phyloP scores from a whole-genome alignment of 495 filamentous ascomycete species.

The Penicillium malachiteum region DNA sequence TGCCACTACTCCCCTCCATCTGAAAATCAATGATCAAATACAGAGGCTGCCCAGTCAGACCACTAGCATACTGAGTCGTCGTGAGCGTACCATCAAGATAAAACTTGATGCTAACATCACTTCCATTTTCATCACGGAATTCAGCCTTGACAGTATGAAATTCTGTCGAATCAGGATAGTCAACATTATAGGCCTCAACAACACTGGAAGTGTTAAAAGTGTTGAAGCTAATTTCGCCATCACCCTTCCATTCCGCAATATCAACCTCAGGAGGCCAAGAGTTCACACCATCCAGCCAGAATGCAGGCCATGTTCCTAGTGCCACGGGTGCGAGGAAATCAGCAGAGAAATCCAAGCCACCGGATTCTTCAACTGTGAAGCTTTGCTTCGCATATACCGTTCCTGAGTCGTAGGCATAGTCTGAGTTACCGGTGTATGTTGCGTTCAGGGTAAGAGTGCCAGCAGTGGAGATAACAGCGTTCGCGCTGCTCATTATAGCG shows the following conservation, averaged over 20 bases:
- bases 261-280: slow-evolving; percentile 63
- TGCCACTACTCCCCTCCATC: slow-evolving; percentile 32
- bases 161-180: slow-evolving; percentile 43
- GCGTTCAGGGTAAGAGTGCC: slow-evolving; percentile 25
- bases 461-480: slow-evolving; percentile 52
- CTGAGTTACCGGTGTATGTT: slow-evolving; percentile 46
- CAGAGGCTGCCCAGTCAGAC: slow-evolving; percentile 47
- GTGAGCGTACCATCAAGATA: slow-evolving; percentile 52
- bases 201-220: slow-evolving; percentile 57
- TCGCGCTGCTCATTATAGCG: slow-evolving; percentile 55
- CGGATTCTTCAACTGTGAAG: slow-evolving; percentile 21
- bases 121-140: slow-evolving; percentile 52
- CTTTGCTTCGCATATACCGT: slow-evolving; percentile 25
- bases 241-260: slow-evolving; percentile 62
- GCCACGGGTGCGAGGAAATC: slow-evolving; percentile 52
- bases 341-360: slow-evolving; percentile 24
- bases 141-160: slow-evolving; percentile 53
- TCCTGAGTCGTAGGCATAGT: slow-evolving; percentile 42
- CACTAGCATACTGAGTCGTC: slow-evolving; percentile 51
- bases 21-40: slow-evolving; percentile 30
- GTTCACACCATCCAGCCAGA: slow-evolving; percentile 56
- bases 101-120: slow-evolving; percentile 52
- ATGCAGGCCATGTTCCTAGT: slow-evolving; percentile 57
- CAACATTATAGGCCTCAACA: slow-evolving; percentile 46
- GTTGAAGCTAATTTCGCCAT: slow-evolving; percentile 60